Evolutionary conservation across 176 grass and related monocot genomes (phyloP), one percentile per base, ranked within the genome.

Genomic region (Rhynchospora pubera): DNA sequence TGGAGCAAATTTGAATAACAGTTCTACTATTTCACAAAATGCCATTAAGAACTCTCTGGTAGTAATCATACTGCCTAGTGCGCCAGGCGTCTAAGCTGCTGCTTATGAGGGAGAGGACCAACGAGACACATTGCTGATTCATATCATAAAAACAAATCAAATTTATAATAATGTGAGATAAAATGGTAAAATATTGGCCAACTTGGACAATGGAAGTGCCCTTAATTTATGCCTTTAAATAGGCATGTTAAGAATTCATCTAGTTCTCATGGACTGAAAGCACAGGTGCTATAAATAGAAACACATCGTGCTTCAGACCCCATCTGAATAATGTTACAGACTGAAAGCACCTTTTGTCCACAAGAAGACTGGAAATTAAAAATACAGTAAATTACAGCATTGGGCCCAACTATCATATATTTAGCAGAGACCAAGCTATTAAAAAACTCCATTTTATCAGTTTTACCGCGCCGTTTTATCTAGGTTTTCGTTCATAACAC

Each of bases 51-150:
- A 99, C 97, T 62, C 93, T 90, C 82, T 99, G 93, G 62, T 99
- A 99, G 57, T 99, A 99, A 85, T 99, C 97, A 80, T 99, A 99
- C 72, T 99, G 97, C 26, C 97, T 81, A 57, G 97, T 99, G 21
- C 93, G 87, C 97, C 97, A 99, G 45, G 97, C 97, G 88, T 99
- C 91, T 87, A 99, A 91, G 83, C 97, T 99, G 93, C 93, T 90
- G 89, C 97, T 99, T 81, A 99, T 99, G 82, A 99, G 85, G 18
- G 97, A 99, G 32, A 99, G 97, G 24, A 99, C 97, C 80, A 96
- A 84, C n/a, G 89, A 99, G 19, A 99, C 97, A 32, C 97, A 99
- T 99, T 99, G 97, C 97, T 99, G 89, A 84, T 77, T 53, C 26
- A 87, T 91, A 83, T 57, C 48, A 87, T 66, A 30, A 65, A 88